Percentiles rank a stretch among this genome's conserved stretches.
phyloP scores from a whole-genome alignment of 805 yeast genomes.

The Isabelozyma gotoi region DNA sequence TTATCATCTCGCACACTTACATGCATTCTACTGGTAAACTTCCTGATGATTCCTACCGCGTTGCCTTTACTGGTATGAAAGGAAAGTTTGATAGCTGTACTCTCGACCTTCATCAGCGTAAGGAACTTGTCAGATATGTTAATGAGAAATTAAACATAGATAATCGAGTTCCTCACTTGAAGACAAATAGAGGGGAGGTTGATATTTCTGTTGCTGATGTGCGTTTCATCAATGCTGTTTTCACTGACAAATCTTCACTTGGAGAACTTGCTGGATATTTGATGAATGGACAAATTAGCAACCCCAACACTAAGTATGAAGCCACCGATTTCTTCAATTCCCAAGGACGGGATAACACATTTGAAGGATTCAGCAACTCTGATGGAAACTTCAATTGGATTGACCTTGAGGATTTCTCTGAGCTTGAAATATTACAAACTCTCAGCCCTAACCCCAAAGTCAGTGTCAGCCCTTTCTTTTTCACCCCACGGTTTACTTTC shows the following conservation, averaged over 20 bases:
- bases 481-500: conserved; percentile 60
- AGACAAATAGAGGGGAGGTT: conserved; percentile 66
- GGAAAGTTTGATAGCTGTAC: conserved; percentile 31
- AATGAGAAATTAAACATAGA: conserved; percentile 36
- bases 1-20: conserved; percentile 36
- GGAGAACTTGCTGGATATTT: conserved; percentile 22
- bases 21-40: conserved; percentile 25
- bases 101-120: conserved; percentile 41
- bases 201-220: conserved; percentile 69
- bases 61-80: conserved; percentile 40
- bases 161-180: conserved; percentile 48
- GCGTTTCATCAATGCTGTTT: conserved; percentile 61
- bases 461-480: conserved; percentile 45
- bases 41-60: conserved; percentile 17
- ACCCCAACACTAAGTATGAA: not conserved
- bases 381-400: conserved; percentile 55
- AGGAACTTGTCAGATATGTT: conserved; percentile 33
- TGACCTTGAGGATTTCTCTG: conserved; percentile 74
- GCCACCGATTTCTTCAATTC: conserved; percentile 2
- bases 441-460: conserved; percentile 43
- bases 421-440: conserved; percentile 53
- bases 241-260: conserved; percentile 51
- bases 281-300: conserved; percentile 1
- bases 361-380: conserved; percentile 18
- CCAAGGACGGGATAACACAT: not conserved